Evolutionary conservation across 2,329 filamentous ascomycete species (phyloP).

Genomic region (Cryphonectria nitschkei): DNA sequence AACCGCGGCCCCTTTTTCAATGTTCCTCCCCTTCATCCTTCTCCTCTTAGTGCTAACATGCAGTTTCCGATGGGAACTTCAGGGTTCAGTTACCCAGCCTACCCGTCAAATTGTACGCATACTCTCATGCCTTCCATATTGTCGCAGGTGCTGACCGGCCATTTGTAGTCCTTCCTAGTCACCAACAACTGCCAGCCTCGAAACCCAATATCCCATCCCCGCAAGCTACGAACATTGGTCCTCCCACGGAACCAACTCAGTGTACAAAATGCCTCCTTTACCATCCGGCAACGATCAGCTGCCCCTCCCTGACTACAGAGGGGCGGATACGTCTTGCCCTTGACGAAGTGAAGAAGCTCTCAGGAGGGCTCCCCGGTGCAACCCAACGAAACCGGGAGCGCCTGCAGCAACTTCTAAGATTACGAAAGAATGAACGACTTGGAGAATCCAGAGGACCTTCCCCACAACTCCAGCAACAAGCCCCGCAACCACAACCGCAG

Average conservation of each 20-base stretch:
- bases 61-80: neutral
- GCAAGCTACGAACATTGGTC: neutral
- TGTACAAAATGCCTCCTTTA: constrained; percentile 68
- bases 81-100: neutral
- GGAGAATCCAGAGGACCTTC: neutral
- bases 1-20: neutral
- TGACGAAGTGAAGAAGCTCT: constrained; percentile 56
- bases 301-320: constrained; percentile 65
- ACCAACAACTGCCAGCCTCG: neutral
- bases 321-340: constrained; percentile 68
- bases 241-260: constrained; percentile 57
- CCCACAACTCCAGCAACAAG: neutral
- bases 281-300: constrained; percentile 60
- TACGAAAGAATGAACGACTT: neutral
- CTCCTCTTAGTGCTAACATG: neutral
- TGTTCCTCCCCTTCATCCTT: neutral
- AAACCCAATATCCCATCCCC: neutral
- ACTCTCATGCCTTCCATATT: neutral
- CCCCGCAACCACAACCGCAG: neutral
- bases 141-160: neutral
- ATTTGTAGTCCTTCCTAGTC: neutral
- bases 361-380: constrained; percentile 10
- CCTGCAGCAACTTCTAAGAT: constrained; percentile 21
- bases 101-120: neutral
- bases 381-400: constrained; percentile 15